A percentile compares a stretch with the other conserved stretches of the same genome.
Evolutionary conservation across 768 basidiomycete genomes (phyloP).

Genomic region (Trametes cinnabarina): DNA sequence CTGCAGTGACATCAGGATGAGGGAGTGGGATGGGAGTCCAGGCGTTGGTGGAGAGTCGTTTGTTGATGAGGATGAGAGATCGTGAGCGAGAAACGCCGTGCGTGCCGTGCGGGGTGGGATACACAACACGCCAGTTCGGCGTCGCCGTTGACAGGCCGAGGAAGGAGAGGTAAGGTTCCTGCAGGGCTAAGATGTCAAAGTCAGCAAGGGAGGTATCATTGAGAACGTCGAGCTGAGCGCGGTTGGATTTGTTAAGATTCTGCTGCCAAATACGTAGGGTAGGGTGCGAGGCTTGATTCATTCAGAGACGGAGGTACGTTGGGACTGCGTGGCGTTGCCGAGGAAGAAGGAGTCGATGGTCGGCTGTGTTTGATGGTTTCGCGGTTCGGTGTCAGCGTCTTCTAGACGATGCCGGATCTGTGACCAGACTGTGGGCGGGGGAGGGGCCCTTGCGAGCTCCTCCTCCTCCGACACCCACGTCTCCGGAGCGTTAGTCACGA

Average conservation of each 20-base stretch:
- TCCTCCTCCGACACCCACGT: constrained; percentile 5
- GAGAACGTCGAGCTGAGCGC: constrained; percentile 20
- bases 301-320: neutral
- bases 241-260: constrained; percentile 29
- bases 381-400: neutral
- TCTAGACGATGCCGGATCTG: constrained; percentile 1
- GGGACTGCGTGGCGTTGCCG: too few relatives aligned
- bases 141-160: constrained; percentile 16
- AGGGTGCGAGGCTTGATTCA: neutral
- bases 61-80: constrained; percentile 16
- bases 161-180: constrained; percentile 39
- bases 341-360: neutral
- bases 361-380: neutral
- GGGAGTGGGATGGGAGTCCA: constrained; percentile 13
- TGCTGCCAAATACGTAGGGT: constrained; percentile 28
- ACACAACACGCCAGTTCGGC: constrained; percentile 21
- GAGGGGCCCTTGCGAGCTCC: neutral
- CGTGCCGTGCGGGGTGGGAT: constrained; percentile 26
- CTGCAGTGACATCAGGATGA: constrained; percentile 29
- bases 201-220: constrained; percentile 6
- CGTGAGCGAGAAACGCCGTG: neutral
- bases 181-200: constrained; percentile 36
- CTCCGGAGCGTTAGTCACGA: neutral
- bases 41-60: constrained; percentile 8
- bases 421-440: constrained; percentile 8